Percentiles rank a stretch among this genome's conserved stretches.
Evolutionary conservation across 2,329 filamentous ascomycete genomes (phyloP).

Genomic region (Didymella lethalis): DNA sequence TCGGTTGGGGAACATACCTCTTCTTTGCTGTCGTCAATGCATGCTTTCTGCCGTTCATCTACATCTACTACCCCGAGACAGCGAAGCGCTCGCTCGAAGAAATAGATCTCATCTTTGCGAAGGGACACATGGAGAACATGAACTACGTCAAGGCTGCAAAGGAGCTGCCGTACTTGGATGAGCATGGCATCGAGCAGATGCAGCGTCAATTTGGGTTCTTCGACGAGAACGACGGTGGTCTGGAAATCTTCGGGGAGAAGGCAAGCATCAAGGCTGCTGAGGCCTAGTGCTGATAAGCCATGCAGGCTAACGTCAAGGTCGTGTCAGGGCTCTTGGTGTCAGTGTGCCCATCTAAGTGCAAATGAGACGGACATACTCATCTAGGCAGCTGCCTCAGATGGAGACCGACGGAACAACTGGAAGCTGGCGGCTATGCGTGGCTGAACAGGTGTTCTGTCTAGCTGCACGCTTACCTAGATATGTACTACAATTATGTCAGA

Average conservation of each 20-base stretch:
- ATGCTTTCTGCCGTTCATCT: constrained; percentile 59
- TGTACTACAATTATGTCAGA: constrained; percentile 7
- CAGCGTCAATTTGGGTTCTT: constrained; percentile 48
- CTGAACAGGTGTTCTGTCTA: constrained; percentile 6
- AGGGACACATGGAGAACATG: constrained; percentile 61
- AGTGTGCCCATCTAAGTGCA: background rate
- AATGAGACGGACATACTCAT: background rate
- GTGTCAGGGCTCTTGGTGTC: background rate
- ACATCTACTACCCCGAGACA: constrained; percentile 64
- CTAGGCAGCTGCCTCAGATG: constrained; percentile 1
- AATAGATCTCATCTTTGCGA: constrained; percentile 58
- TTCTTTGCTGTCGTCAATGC: constrained; percentile 61
- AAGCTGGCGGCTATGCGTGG: constrained; percentile 1
- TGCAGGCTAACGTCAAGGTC: background rate
- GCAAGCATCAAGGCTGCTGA: constrained; percentile 2
- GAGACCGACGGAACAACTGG: background rate
- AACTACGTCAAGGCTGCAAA: constrained; percentile 66
- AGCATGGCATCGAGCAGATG: constrained; percentile 63
- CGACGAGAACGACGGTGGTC: constrained; percentile 28
- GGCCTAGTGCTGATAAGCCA: background rate
- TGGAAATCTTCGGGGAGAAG: constrained; percentile 15
- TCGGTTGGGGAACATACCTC: constrained; percentile 51
- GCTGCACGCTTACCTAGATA: constrained; percentile 3
- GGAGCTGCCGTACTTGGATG: constrained; percentile 63
- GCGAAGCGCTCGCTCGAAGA: constrained; percentile 58